These are phyloP conservation scores for Hortiboletus campestris DNA, from an alignment of 768 basidiomycete genomes.

Conservation along the genomic window DNA sequence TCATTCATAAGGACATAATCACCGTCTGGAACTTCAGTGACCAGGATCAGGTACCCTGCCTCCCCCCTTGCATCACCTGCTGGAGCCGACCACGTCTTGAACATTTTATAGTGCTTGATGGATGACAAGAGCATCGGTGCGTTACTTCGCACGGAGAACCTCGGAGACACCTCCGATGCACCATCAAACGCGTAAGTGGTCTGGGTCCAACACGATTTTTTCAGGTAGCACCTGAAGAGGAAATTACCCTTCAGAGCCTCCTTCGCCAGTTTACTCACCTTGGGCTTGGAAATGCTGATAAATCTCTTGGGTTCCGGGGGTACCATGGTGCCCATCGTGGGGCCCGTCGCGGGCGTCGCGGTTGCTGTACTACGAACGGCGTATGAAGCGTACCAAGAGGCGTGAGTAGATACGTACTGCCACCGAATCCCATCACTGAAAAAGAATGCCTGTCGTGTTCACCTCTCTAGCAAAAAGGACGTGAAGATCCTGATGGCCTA, in stretches of 20 bases:
- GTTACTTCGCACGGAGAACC: conserved; percentile 6
- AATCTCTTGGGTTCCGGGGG: too few species aligned
- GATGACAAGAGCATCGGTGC: not conserved
- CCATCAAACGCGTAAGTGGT: not conserved
- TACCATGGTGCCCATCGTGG: too few species aligned
- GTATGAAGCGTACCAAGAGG: too few species aligned
- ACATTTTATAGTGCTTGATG: conserved; percentile 6
- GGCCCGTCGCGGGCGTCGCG: too few species aligned
- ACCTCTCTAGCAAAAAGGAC: conserved; percentile 2
- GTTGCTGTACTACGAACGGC: too few species aligned
- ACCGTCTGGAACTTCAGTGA: conserved; percentile 14
- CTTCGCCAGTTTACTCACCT: not conserved
- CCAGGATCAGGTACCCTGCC: conserved; percentile 9
- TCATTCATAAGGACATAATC: conserved; percentile 9
- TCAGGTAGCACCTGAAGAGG: not conserved
- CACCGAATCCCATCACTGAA: not conserved
- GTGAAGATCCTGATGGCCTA: conserved; percentile 15
- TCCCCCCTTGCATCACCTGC: not conserved
- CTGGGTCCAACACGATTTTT: not conserved
- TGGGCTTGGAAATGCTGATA: not conserved
- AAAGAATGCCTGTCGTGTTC: too few species aligned
- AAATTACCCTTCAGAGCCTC: not conserved
- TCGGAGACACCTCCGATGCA: not conserved
- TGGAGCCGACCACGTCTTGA: not conserved
- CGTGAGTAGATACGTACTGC: conserved; percentile 1